phyloP scores from a whole-genome alignment of 208 protist genomes.

The Crithidia expoeki region DNA sequence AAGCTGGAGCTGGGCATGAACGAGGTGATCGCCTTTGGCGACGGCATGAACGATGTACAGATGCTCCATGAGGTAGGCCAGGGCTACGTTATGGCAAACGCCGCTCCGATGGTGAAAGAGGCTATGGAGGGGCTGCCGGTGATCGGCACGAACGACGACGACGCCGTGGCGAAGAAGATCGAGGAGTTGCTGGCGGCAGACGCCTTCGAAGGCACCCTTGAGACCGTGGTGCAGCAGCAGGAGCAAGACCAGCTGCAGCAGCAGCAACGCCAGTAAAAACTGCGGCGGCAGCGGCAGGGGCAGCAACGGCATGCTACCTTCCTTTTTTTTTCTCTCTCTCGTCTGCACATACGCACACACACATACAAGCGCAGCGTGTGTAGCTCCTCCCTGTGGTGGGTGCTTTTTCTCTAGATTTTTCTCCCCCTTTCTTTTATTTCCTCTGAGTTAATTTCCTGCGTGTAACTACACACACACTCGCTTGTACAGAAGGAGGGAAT shows the following conservation, averaged over 20 bases:
- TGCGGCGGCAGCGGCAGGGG: no score
- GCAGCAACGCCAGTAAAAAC: background rate
- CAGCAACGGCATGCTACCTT: no score
- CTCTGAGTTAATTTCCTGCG: background rate
- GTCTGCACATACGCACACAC: no score
- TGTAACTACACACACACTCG: background rate
- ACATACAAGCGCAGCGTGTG: no score
- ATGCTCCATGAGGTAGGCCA: constrained; percentile 58
- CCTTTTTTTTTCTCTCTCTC: no score
- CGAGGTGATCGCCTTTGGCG: constrained; percentile 64
- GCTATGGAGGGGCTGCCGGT: constrained; percentile 50
- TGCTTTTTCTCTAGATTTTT: background rate
- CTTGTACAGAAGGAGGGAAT: background rate
- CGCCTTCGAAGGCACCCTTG: constrained; percentile 5
- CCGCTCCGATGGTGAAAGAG: constrained; percentile 41
- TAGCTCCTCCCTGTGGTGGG: no score
- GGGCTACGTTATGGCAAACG: constrained; percentile 72
- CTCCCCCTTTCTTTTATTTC: background rate
- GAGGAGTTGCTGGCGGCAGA: constrained; percentile 43
- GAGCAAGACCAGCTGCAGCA: background rate
- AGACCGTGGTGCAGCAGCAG: background rate
- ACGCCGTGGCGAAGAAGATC: constrained; percentile 64
- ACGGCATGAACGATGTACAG: constrained; percentile 70
- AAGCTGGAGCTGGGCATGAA: constrained; percentile 30
- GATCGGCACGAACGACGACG: constrained; percentile 54